Base-by-base conservation (phyloP, 441 rosid species). In the Erodium moschatum region DNA sequence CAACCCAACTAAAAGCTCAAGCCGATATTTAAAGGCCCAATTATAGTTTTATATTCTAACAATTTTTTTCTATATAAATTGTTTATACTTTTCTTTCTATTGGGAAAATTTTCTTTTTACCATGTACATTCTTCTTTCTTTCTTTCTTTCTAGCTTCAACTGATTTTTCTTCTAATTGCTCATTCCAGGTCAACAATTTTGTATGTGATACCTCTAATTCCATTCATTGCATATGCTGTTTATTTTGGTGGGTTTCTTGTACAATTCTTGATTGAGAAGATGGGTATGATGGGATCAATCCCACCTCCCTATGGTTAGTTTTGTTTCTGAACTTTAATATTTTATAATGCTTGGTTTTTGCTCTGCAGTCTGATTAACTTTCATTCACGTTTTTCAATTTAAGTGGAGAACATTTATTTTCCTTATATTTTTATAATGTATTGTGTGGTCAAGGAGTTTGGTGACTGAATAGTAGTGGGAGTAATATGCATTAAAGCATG, bases 231-330 rank as follows among this genome's bases (percentile, higher is more conserved):
- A 50, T 90, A 87, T 76, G 66, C 85, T 0, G 81, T 83, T 70
- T 90, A 95, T 78, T 95, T 91, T 85, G 83, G 91, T 68, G 99
- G 96, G 66, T 81, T 90, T 75, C 88, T 94, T 74, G 69, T 80
- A 74, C 89, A 88, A 76, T 82, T 91, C 79, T 78, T 94, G 78
- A 83, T 90, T 67, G 97, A 95, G 92, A 95, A 89, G 94, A 84
- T 87, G 85, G 97, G 99, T 42, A 95, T 95, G 97, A 87, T 95
- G 91, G 97, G 99, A 68, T 75, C 87, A 73, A 48, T 85, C 79
- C 89, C 96, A 78, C 91, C 94, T 27, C 99, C 97, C 1, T 90
- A 83, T 65, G 99, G 99, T 90, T 69, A 80, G 94, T 79, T 72
- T 80, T 24, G 11, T 48, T 81, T 72, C 58, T 76, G 52, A 31